A percentile compares a stretch with the other conserved stretches of the same genome.
Evolutionary conservation across 192 early-diverging fungal species (phyloP).

Genomic region (Chytriomyces sp.): DNA sequence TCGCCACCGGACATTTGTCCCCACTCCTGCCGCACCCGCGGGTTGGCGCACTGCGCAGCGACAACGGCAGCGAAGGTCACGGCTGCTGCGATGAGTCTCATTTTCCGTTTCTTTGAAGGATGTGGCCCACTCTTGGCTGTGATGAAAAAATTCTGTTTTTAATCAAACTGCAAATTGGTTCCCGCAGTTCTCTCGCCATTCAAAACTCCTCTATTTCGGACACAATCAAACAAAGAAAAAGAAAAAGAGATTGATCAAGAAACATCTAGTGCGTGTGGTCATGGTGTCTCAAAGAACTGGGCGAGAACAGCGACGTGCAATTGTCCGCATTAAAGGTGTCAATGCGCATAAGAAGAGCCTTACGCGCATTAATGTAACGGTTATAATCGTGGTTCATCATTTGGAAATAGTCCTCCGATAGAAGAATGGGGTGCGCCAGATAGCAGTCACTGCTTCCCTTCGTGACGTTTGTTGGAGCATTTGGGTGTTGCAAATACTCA

Average conservation of each 20-base stretch:
- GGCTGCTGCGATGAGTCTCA: background rate
- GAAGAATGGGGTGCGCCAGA: background rate
- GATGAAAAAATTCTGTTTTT: background rate
- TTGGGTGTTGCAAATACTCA: background rate
- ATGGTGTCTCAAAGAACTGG: too few relatives aligned
- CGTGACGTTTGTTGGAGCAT: background rate
- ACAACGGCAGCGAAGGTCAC: background rate
- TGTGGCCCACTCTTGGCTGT: too few relatives aligned
- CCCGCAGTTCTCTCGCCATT: too few relatives aligned
- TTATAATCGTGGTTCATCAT: background rate
- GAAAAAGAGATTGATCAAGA: too few relatives aligned
- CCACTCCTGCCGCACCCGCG: slow-evolving; percentile 19
- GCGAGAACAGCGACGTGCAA: too few relatives aligned
- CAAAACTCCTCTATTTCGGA: too few relatives aligned
- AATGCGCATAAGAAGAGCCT: background rate
- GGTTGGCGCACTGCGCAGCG: slow-evolving; percentile 6
- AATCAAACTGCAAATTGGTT: too few relatives aligned
- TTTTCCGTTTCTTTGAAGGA: too few relatives aligned
- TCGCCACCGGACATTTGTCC: background rate
- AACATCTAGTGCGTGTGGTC: too few relatives aligned
- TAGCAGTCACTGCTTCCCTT: background rate
- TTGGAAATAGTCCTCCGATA: background rate
- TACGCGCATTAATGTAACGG: background rate
- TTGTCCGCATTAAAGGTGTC: slow-evolving; percentile 10
- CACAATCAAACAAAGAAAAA: too few relatives aligned